Conservation (phyloP, 306 rosid genomes). For the Prunus mume region DNA sequence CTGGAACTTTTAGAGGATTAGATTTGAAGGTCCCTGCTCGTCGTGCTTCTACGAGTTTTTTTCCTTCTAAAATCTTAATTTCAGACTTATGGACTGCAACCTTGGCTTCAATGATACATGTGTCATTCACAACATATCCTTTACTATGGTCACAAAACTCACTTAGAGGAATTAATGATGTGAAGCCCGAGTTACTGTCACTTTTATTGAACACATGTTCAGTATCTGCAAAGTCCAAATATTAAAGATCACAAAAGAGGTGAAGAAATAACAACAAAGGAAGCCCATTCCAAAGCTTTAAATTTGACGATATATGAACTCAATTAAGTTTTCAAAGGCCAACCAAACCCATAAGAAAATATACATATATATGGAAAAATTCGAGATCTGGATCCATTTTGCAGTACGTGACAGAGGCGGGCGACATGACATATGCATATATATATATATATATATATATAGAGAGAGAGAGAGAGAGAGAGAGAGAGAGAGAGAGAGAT, state of each 20-base stretch:
- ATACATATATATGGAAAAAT: not conserved
- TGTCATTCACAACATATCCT: slow-evolving; percentile 15
- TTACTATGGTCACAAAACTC: not conserved
- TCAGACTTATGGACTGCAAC: not conserved
- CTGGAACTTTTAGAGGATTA: not conserved
- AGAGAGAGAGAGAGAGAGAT: not conserved
- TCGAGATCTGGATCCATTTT: too few relatives aligned
- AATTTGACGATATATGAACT: not conserved
- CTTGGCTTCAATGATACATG: slow-evolving; percentile 2
- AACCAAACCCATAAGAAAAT: not conserved
- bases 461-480: too few relatives aligned
- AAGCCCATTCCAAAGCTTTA: not conserved
- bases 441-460: too few relatives aligned
- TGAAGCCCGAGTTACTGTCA: slow-evolving; percentile 10
- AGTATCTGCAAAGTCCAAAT: not conserved
- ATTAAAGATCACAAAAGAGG: not conserved
- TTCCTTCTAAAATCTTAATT: not conserved
- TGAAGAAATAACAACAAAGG: not conserved
- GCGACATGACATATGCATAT: too few relatives aligned
- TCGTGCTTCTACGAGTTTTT: not conserved
- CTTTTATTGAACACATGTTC: not conserved
- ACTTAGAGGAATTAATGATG: not conserved
- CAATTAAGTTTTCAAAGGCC: not conserved
- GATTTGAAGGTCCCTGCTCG: not conserved
- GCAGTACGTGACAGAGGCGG: too few relatives aligned